Evolutionary conservation across 169 alveolate genomes (phyloP).

Genomic region (Cyclospora cayetanensis): DNA sequence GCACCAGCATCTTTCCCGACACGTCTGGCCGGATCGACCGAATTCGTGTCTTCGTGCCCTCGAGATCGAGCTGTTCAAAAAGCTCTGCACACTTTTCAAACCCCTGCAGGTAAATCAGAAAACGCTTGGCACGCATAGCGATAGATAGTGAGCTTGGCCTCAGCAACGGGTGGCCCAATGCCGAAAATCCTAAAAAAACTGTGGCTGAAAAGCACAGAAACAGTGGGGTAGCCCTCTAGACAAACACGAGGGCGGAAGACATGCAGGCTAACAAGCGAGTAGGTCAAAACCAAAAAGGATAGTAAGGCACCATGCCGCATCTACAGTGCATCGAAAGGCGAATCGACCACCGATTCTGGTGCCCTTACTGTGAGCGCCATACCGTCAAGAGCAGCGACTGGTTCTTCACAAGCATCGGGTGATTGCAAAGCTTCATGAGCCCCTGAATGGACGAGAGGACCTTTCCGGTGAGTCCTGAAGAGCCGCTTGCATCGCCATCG

Average conservation of each 20-base stretch:
- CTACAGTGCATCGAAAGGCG: constrained; percentile 75
- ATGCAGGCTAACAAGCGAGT: no score
- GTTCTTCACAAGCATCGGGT: constrained; percentile 81
- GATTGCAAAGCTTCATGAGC: constrained; percentile 89
- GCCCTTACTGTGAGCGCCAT: neutral
- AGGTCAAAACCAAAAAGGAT: no score
- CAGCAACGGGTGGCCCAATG: no score
- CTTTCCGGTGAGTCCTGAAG: constrained; percentile 75
- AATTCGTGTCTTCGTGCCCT: constrained; percentile 67
- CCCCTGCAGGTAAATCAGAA: constrained; percentile 20
- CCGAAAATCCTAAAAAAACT: no score
- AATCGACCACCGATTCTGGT: neutral
- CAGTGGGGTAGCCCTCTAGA: no score
- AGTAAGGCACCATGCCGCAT: constrained; percentile 71
- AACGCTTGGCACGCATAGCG: no score
- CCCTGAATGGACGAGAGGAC: constrained; percentile 84
- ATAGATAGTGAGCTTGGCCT: no score
- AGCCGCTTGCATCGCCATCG: constrained; percentile 71
- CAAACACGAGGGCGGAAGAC: no score
- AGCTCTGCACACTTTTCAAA: constrained; percentile 66
- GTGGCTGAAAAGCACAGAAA: no score
- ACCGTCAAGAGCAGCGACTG: constrained; percentile 56
- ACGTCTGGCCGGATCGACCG: constrained; percentile 69
- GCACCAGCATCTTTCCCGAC: constrained; percentile 74
- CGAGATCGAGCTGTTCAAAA: constrained; percentile 70